Evolutionary conservation across 2,329 filamentous ascomycete species (phyloP), one percentile per base, ranked within the genome.

Genomic region (Hypoxylon sp.): DNA sequence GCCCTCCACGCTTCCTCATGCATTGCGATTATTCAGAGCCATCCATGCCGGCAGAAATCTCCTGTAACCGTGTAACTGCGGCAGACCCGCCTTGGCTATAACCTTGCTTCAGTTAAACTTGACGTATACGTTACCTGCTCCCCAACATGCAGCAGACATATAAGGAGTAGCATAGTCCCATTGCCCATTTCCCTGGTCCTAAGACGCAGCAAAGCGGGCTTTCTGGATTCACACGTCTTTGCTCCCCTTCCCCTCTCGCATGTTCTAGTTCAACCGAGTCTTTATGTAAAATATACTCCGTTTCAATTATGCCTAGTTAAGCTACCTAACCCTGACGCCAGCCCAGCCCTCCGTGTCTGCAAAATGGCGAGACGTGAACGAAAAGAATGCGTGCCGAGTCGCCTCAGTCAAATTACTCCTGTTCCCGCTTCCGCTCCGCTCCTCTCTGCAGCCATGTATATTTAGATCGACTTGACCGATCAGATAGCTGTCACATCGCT

Each of bases 21-120:
- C 61, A 67, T 22, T 42, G 53, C 65, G 65, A 64, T 67, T 67
- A 64, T 62, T 67, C 61, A 67, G 61, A 59, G 40, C 57, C 65
- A 50, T 14, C 33, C 40, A 51, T 36, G 58, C 42, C 61, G 60
- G 53, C 49, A 63, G 32, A 55, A 20, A 16, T 22, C n/a, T 16
- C 32, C 24, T 22, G 52, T 22, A 33, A 8, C 24, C 26, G 22
- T 46, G n/a, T n/a, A n/a, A 26, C 40, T 30, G 26, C 40, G 40
- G 50, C n/a, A 53, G 16, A 53, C 24, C 50, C 36, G 50, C 24
- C 50, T 53, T 53, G 36, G 50, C 36, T 53, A 32, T 22, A n/a
- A 44, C 16, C 36, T 9, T 40, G 36, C 32, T 4, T n/a, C 33
- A 8, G 9, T 53, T 2, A n/a, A 42, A 16, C 22, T 42, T 30